Evolutionary conservation across 2,329 filamentous ascomycete species (phyloP).

Genomic region (Lasiodiplodia citricola): DNA sequence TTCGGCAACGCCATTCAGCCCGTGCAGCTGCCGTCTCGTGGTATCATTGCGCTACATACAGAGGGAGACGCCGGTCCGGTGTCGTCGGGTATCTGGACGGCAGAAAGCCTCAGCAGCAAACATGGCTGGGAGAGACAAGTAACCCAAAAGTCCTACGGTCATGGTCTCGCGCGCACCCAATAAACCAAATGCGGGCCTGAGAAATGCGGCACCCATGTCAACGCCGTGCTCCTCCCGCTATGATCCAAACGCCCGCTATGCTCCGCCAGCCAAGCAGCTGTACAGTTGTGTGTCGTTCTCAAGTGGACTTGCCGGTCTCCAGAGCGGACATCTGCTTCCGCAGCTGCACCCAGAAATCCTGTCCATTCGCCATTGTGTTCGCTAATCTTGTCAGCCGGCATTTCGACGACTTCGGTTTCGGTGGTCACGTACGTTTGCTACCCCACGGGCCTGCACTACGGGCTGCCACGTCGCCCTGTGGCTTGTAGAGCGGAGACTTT

Average conservation of each 20-base stretch:
- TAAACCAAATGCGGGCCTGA: conserved; percentile 14
- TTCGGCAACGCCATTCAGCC: neutral
- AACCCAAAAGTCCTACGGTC: neutral
- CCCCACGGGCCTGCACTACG: conserved; percentile 48
- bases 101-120: conserved; percentile 13
- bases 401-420: neutral
- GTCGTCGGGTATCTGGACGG: neutral
- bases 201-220: conserved; percentile 21
- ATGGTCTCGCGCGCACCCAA: neutral
- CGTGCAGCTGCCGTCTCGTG: neutral
- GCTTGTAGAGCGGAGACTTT: conserved; percentile 42
- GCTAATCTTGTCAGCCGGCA: conserved; percentile 26
- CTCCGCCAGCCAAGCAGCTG: conserved; percentile 25
- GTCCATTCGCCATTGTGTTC: conserved; percentile 50
- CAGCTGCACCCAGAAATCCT: conserved; percentile 52
- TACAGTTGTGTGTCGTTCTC: conserved; percentile 21
- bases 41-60: conserved; percentile 21
- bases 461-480: conserved; percentile 44
- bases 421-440: conserved; percentile 41
- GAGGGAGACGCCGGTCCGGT: neutral
- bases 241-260: conserved; percentile 27
- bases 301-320: conserved; percentile 43
- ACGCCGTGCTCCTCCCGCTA: conserved; percentile 25
- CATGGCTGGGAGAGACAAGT: conserved; percentile 7
- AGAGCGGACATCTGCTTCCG: conserved; percentile 51